These are phyloP conservation scores for Naumovozyma castellii DNA, from an alignment of 805 yeast species.

Conservation along the genomic window DNA sequence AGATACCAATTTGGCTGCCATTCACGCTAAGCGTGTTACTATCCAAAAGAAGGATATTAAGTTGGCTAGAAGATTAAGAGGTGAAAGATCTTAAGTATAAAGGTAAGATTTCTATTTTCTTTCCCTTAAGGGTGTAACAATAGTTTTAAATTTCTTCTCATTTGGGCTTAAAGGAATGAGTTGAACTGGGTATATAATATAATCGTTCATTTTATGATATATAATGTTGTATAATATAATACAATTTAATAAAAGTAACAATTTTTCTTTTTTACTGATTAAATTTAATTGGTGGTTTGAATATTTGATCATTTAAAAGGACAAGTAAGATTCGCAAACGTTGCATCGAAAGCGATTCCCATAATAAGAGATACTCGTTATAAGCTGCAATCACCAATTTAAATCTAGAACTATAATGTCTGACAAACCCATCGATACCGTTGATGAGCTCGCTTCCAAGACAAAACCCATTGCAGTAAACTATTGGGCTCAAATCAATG, in stretches of 20 bases:
- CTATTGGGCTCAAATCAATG: slow-evolving; percentile 13
- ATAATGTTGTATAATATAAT: not conserved
- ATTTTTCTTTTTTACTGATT: too few relatives aligned
- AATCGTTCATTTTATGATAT: not conserved
- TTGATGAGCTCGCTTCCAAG: not conserved
- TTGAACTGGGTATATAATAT: not conserved
- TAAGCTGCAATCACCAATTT: too few relatives aligned
- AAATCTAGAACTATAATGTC: too few relatives aligned
- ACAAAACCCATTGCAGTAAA: not conserved
- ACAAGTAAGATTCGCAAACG: too few relatives aligned
- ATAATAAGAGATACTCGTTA: too few relatives aligned
- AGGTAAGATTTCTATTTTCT: not conserved
- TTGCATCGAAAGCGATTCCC: too few relatives aligned
- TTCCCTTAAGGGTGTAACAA: not conserved
- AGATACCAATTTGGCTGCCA: slow-evolving; percentile 96
- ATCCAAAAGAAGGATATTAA: slow-evolving; percentile 97
- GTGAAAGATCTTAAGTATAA: slow-evolving; percentile 67
- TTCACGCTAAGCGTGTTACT: slow-evolving; percentile 98
- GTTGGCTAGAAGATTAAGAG: slow-evolving; percentile 95
- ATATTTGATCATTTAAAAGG: too few relatives aligned
- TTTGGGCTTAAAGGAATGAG: not conserved
- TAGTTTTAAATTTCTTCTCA: not conserved
- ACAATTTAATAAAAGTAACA: not conserved
- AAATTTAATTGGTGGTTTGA: too few relatives aligned
- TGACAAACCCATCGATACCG: not conserved